These are phyloP conservation scores for Prunus mongolica DNA, from an alignment of 306 rosid species.

Conservation along the genomic window DNA sequence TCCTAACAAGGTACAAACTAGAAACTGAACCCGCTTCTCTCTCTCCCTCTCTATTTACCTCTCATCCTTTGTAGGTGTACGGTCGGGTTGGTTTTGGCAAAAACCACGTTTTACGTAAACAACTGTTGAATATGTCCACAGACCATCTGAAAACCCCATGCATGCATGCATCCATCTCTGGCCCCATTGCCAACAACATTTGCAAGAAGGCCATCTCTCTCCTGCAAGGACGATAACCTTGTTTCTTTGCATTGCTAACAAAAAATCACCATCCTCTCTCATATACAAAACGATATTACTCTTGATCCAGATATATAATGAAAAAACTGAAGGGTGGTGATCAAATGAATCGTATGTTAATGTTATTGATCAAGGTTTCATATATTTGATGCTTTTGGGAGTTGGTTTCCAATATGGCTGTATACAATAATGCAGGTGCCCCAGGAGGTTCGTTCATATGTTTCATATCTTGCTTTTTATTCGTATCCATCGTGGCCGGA, in stretches of 20 bases:
- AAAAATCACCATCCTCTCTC: not conserved
- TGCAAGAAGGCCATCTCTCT: not conserved
- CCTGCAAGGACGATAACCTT: not conserved
- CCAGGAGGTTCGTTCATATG: constrained; percentile 66
- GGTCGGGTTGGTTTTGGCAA: constrained; percentile 10
- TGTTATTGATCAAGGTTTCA: constrained; percentile 5
- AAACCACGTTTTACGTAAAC: constrained; percentile 20
- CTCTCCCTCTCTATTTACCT: constrained; percentile 22
- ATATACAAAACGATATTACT: too few relatives aligned
- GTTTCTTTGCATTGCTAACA: not conserved
- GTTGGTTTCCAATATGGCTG: constrained; percentile 42
- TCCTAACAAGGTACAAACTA: not conserved
- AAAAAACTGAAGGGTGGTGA: constrained; percentile 35
- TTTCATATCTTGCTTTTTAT: constrained; percentile 38
- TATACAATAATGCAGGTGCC: constrained; percentile 36
- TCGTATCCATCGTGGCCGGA: constrained; percentile 42
- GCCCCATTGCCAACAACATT: not conserved
- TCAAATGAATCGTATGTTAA: not conserved
- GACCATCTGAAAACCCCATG: constrained; percentile 29
- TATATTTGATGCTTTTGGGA: constrained; percentile 16
- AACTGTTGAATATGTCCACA: constrained; percentile 31
- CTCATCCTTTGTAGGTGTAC: constrained; percentile 3
- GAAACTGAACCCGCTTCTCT: constrained; percentile 28
- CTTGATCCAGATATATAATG: constrained; percentile 6
- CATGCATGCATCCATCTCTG: not conserved